These are phyloP conservation scores for Gymnopilus dilepis DNA, from an alignment of 768 basidiomycete species.

Conservation along the genomic window DNA sequence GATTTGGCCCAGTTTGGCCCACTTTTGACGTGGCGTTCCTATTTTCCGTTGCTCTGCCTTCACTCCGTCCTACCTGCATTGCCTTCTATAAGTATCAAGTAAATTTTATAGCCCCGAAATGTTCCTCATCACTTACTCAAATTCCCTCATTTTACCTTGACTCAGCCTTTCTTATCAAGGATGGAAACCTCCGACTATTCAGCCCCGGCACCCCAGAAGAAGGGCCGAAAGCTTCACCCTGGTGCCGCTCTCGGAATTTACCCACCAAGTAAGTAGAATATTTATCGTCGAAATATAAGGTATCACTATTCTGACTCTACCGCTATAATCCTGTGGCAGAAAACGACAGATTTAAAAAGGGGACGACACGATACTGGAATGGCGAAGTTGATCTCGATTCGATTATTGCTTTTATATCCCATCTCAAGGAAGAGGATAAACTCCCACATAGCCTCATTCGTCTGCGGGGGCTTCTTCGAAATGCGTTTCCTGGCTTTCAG, in stretches of 20 bases:
- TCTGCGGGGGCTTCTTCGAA: constrained; percentile 14
- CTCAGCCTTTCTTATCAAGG: too few species aligned
- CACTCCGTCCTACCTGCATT: too few species aligned
- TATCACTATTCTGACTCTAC: too few species aligned
- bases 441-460: constrained; percentile 13
- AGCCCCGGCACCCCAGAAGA: neutral
- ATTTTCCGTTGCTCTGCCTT: too few species aligned
- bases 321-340: too few species aligned
- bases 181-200: neutral
- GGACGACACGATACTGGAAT: constrained; percentile 7
- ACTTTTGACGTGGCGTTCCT: too few species aligned
- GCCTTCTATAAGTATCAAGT: too few species aligned
- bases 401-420: constrained; percentile 12
- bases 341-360: constrained; percentile 2
- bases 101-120: too few species aligned
- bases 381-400: constrained; percentile 16
- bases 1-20: too few species aligned
- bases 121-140: too few species aligned
- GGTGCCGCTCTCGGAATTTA: constrained; percentile 13
- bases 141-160: too few species aligned
- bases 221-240: neutral
- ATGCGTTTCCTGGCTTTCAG: constrained; percentile 14
- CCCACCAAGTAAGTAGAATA: constrained; percentile 2
- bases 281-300: too few species aligned
- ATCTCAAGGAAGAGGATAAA: constrained; percentile 1